These are phyloP conservation scores for Lolium perenne DNA, from an alignment of 176 grass and related monocot genomes.

Conservation along the genomic window DNA sequence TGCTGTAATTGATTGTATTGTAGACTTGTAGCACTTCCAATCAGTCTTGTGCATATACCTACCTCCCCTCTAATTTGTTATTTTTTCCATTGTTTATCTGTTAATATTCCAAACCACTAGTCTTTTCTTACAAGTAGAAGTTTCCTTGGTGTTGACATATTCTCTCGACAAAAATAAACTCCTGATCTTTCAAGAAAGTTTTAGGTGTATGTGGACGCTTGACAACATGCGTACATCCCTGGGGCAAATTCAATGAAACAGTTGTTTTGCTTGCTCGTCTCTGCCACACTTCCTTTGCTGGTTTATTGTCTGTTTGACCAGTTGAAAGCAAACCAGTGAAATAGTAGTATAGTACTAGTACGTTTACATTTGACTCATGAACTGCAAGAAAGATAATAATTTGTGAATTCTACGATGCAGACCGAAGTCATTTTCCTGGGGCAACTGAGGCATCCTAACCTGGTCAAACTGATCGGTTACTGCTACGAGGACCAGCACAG, in stretches of 20 bases:
- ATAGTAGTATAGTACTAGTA: not conserved
- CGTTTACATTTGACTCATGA: not conserved
- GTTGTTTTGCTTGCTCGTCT: not conserved
- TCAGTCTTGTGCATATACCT: not conserved
- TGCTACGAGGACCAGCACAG: conserved; percentile 78
- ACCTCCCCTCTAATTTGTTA: not conserved
- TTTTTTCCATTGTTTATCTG: not conserved
- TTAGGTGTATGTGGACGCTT: not conserved
- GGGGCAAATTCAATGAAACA: conserved; percentile 36
- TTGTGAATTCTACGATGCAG: conserved; percentile 4
- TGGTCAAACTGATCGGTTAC: conserved; percentile 79
- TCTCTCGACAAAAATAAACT: conserved; percentile 21
- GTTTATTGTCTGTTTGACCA: not conserved
- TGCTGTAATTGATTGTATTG: not conserved
- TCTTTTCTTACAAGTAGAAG: conserved; percentile 34
- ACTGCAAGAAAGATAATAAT: not conserved
- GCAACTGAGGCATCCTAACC: conserved; percentile 69
- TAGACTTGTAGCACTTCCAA: not conserved
- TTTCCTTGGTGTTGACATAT: conserved; percentile 27
- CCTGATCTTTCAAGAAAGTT: not conserved
- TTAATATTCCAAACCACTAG: conserved; percentile 37
- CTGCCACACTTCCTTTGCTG: not conserved
- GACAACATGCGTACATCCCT: not conserved
- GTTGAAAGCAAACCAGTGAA: not conserved
- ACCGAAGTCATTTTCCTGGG: conserved; percentile 65